Evolutionary conservation across 2,329 filamentous ascomycete species (phyloP).

Genomic region (Trichophaea hybrida): DNA sequence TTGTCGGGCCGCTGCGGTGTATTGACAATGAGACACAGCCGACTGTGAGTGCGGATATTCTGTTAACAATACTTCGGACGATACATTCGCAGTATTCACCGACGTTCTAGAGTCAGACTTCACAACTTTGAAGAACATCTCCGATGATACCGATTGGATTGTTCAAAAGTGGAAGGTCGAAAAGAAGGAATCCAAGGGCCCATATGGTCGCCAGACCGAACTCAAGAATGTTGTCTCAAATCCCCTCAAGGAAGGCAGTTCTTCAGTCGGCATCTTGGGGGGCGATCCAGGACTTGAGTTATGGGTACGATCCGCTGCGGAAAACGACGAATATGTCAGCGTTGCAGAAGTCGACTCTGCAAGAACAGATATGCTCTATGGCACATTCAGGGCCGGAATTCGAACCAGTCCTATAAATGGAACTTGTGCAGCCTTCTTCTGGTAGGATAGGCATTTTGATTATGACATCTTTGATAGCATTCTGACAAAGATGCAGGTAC

Average conservation of each 20-base stretch:
- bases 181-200: constrained; percentile 43
- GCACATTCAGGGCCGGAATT: constrained; percentile 54
- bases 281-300: constrained; percentile 43
- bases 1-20: neutral
- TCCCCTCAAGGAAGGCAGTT: constrained; percentile 32
- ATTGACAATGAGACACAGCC: constrained; percentile 27
- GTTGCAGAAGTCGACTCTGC: constrained; percentile 50
- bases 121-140: constrained; percentile 39
- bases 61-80: constrained; percentile 36
- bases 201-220: constrained; percentile 50
- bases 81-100: constrained; percentile 43
- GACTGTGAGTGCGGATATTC: constrained; percentile 61
- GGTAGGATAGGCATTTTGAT: constrained; percentile 31
- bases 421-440: constrained; percentile 69
- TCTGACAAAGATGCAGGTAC: constrained; percentile 39
- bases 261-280: constrained; percentile 35
- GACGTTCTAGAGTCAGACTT: constrained; percentile 62
- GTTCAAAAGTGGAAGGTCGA: constrained; percentile 54
- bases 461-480: constrained; percentile 10
- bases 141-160: constrained; percentile 46
- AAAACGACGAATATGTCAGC: constrained; percentile 40
- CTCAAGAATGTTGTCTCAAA: constrained; percentile 44
- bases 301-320: constrained; percentile 37
- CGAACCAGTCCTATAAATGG: constrained; percentile 46
- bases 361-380: constrained; percentile 50